Evolutionary conservation across 768 basidiomycete genomes (phyloP).

Genomic region (Collybiopsis luxurians): DNA sequence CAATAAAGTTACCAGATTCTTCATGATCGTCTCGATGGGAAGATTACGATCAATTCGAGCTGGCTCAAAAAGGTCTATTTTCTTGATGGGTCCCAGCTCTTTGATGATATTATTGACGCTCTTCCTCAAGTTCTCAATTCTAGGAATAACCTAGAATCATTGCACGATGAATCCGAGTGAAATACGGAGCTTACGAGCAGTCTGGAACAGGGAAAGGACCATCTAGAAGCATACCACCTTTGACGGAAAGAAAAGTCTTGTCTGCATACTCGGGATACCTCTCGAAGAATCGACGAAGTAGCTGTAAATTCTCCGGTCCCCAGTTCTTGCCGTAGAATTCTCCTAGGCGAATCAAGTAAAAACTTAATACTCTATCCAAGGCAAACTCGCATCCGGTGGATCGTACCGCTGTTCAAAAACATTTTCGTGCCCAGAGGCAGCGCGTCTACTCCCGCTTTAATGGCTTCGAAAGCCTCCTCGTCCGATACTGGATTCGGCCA

Average conservation of each 20-base stretch:
- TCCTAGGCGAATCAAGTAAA: slow-evolving; percentile 34
- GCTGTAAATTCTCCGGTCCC: slow-evolving; percentile 42
- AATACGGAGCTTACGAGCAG: no score
- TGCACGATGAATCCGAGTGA: no score
- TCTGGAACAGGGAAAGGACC: no score
- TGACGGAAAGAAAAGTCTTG: slow-evolving; percentile 32
- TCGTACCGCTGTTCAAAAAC: slow-evolving; percentile 52
- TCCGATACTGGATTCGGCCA: slow-evolving; percentile 44
- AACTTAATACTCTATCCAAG: no score
- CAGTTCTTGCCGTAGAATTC: slow-evolving; percentile 55
- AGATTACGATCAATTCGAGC: slow-evolving; percentile 40
- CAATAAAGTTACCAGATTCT: slow-evolving; percentile 34
- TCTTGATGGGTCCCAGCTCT: slow-evolving; percentile 45
- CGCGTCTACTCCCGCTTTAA: no score
- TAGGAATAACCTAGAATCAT: no score
- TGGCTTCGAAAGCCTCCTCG: slow-evolving; percentile 58
- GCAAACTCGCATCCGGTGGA: no score
- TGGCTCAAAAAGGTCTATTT: slow-evolving; percentile 54
- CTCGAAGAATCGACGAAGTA: slow-evolving; percentile 49
- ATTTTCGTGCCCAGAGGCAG: slow-evolving; percentile 43
- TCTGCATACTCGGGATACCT: slow-evolving; percentile 33
- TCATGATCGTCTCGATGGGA: slow-evolving; percentile 41
- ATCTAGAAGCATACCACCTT: slow-evolving; percentile 20
- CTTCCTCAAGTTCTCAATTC: slow-evolving; percentile 37
- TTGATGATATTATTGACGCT: slow-evolving; percentile 44